A percentile compares a stretch with the other conserved stretches of the same genome.
Conservation (phyloP, 768 basidiomycete species). For the Suillus hirtellus region DNA sequence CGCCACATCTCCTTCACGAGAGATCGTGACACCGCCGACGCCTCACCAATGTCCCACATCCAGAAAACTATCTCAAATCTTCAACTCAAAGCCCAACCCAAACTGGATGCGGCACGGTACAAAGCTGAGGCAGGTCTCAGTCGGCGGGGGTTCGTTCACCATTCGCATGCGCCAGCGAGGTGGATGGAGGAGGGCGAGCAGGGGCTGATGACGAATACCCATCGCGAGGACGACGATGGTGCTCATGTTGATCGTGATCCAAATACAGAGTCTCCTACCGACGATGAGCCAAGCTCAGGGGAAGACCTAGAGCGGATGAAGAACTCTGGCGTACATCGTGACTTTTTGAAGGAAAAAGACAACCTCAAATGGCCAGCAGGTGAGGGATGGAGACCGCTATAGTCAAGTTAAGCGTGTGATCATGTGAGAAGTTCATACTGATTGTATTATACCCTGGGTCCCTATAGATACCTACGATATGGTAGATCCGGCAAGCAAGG, state of each 20-base stretch:
- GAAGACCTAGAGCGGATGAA: slow-evolving; percentile 18
- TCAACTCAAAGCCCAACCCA: slow-evolving; percentile 47
- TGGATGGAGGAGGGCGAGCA: slow-evolving; percentile 38
- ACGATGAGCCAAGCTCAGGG: slow-evolving; percentile 27
- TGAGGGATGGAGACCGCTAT: slow-evolving; percentile 54
- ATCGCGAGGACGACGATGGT: slow-evolving; percentile 30
- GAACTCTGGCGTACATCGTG: slow-evolving; percentile 12
- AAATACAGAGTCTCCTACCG: slow-evolving; percentile 24
- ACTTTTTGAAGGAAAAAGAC: slow-evolving; percentile 36
- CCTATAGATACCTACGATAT: neutral
- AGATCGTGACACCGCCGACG: slow-evolving; percentile 22
- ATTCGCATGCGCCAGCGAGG: slow-evolving; percentile 24
- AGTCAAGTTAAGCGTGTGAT: slow-evolving; percentile 3
- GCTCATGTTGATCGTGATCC: slow-evolving; percentile 20
- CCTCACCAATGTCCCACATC: slow-evolving; percentile 39
- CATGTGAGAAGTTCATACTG: neutral
- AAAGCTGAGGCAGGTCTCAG: slow-evolving; percentile 73
- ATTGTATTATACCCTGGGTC: neutral
- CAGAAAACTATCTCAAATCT: slow-evolving; percentile 45
- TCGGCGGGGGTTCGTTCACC: slow-evolving; percentile 56
- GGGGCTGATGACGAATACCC: slow-evolving; percentile 39
- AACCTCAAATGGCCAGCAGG: slow-evolving; percentile 62
- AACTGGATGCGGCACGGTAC: slow-evolving; percentile 61
- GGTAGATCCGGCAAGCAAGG: neutral
- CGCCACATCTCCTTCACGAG: slow-evolving; percentile 42